These are phyloP conservation scores for Aureobasidium sp. DNA, from an alignment of 2,329 filamentous ascomycete species.

Conservation along the genomic window DNA sequence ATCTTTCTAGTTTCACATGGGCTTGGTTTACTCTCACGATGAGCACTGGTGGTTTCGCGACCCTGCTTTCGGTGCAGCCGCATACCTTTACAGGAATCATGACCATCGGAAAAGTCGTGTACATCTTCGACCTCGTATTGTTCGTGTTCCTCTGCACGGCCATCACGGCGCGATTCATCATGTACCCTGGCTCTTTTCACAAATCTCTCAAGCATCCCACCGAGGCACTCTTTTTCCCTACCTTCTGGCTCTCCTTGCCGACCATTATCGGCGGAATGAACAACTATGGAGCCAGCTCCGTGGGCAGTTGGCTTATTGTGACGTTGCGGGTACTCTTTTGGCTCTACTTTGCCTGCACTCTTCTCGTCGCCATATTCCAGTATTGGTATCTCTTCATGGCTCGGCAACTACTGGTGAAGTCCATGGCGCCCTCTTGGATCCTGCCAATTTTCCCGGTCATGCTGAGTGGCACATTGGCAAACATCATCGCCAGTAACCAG, in stretches of 20 bases:
- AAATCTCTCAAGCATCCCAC: constrained; percentile 36
- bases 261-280: constrained; percentile 59
- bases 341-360: constrained; percentile 55
- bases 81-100: constrained; percentile 44
- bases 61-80: constrained; percentile 38
- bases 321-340: constrained; percentile 61
- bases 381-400: constrained; percentile 19
- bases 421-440: constrained; percentile 18
- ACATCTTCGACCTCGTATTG: constrained; percentile 16
- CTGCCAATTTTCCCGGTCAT: constrained; percentile 24
- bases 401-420: constrained; percentile 11
- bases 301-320: constrained; percentile 48
- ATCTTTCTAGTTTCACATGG: background rate
- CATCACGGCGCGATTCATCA: constrained; percentile 10
- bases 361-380: constrained; percentile 54
- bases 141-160: constrained; percentile 15
- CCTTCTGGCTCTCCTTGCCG: constrained; percentile 30
- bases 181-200: background rate
- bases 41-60: constrained; percentile 41
- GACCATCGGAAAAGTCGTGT: constrained; percentile 43
- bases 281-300: constrained; percentile 54
- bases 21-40: constrained; percentile 40
- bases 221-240: constrained; percentile 45
- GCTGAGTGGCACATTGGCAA: constrained; percentile 31
- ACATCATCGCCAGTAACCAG: constrained; percentile 30